phyloP scores from a whole-genome alignment of 106 monocot species.

The Apostasia shenzhenica region DNA sequence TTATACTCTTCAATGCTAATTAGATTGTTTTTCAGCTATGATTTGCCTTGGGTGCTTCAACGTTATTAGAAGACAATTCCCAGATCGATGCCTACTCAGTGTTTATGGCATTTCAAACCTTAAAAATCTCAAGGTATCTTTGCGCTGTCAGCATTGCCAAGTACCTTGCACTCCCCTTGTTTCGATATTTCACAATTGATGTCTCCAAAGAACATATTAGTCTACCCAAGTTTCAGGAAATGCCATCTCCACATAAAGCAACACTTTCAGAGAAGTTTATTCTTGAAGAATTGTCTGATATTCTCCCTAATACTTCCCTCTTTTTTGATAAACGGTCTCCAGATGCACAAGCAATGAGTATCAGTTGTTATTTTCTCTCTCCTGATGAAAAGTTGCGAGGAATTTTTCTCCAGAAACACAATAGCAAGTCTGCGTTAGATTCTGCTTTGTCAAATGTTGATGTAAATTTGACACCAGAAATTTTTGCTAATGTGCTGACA shows the following conservation, averaged over 20 bases:
- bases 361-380: slow-evolving; percentile 29
- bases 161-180: not conserved
- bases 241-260: not conserved
- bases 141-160: not conserved
- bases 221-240: not conserved
- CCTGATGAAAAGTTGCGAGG: slow-evolving; percentile 67
- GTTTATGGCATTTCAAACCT: not conserved
- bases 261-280: slow-evolving; percentile 37
- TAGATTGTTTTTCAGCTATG: too few species aligned
- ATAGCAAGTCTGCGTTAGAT: slow-evolving; percentile 41
- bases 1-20: too few species aligned
- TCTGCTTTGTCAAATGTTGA: slow-evolving; percentile 51
- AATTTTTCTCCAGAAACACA: slow-evolving; percentile 63
- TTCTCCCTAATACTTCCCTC: slow-evolving; percentile 16
- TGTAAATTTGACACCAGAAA: slow-evolving; percentile 48
- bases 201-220: not conserved
- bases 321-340: not conserved
- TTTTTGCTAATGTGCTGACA: slow-evolving; percentile 60
- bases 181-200: not conserved
- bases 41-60: too few species aligned
- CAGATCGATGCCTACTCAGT: not conserved
- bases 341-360: not conserved
- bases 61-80: too few species aligned
- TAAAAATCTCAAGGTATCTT: not conserved
- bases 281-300: slow-evolving; percentile 33